Evolutionary conservation across 2,329 filamentous ascomycete species (phyloP).

Genomic region (Trichophyton verrucosum): DNA sequence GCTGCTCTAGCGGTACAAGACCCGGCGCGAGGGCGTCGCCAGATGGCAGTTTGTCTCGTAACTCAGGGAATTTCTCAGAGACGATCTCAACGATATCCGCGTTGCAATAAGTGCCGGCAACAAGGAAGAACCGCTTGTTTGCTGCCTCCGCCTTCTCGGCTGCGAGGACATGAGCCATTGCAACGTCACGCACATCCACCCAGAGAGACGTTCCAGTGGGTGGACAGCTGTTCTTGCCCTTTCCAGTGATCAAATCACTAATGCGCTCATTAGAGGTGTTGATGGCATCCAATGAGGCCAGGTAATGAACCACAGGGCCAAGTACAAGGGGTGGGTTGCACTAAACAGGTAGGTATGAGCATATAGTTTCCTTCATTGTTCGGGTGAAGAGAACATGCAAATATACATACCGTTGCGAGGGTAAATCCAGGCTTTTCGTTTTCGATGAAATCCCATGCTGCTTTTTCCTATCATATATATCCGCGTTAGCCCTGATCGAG

Average conservation of each 20-base stretch:
- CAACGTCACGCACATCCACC: slow-evolving; percentile 41
- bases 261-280: slow-evolving; percentile 64
- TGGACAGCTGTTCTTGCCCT: slow-evolving; percentile 42
- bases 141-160: slow-evolving; percentile 36
- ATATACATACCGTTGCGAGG: slow-evolving; percentile 40
- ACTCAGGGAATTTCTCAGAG: slow-evolving; percentile 31
- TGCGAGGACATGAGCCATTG: slow-evolving; percentile 37
- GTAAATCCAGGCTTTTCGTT: slow-evolving; percentile 47
- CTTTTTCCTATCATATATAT: slow-evolving; percentile 37
- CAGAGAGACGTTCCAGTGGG: slow-evolving; percentile 49
- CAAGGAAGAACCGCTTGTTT: slow-evolving; percentile 35
- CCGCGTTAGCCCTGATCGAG: not conserved
- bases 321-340: slow-evolving; percentile 49
- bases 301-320: slow-evolving; percentile 51
- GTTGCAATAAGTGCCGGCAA: slow-evolving; percentile 31
- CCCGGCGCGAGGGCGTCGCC: slow-evolving; percentile 19
- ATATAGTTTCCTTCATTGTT: not conserved
- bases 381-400: not conserved
- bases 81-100: slow-evolving; percentile 32
- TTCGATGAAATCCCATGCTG: slow-evolving; percentile 53
- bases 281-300: slow-evolving; percentile 50
- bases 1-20: slow-evolving; percentile 19
- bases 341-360: slow-evolving; percentile 3
- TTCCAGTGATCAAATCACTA: slow-evolving; percentile 50
- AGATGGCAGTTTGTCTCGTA: slow-evolving; percentile 30